Base-by-base conservation (phyloP, 1,284 basidiomycete species). In the Malassezia obtusa region DNA sequence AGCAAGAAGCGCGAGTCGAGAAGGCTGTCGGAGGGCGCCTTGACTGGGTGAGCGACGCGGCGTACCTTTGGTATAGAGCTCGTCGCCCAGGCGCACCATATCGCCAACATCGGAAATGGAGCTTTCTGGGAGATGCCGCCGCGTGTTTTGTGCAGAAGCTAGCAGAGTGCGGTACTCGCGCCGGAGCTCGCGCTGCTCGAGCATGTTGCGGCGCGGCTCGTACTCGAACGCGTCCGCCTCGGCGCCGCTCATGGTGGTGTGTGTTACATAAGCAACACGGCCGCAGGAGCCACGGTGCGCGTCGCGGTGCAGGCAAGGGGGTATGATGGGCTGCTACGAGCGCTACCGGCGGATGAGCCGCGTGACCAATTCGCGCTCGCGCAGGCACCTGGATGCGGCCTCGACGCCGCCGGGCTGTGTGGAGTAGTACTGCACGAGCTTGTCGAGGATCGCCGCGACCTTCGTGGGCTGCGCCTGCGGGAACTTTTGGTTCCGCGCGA, bases 1-100 rank as follows among this genome's bases (percentile, higher is more conserved):
- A 63, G 45, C 10, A 73, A 45, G 17, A 65, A 60, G 36, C 64
- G 61, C 3, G 69, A 63, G 45, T 73, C 71, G 21, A 73, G 49
- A 3, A 71, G 50, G 22, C 51, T 58, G 37, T 66, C 64, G 5
- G 47, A 43, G 4, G 62, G 62, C 1, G 54, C 64, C 44, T 62
- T 64, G 28, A 66, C 63, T 63, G 57, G 8, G 38, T 47, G 9
- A 52, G 45, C 30, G 2, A 3, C 6, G 14, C 26, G 4, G 45
- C 55, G 28, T 35, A 58, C 59, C 59, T 32, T 60, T 60, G 11
- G 41, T 15, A 33, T 60, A 60, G 7, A 62, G 55, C 22, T 45
- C 47, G 19, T 62, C 54, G 37, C 55, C 49, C 11, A 50, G n/a
- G 4, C 38, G 38, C 0, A 62, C 52, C 46, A 60, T 48, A 4